These are phyloP conservation scores for Malus fusca DNA, from an alignment of 306 rosid genomes.

Conservation along the genomic window DNA sequence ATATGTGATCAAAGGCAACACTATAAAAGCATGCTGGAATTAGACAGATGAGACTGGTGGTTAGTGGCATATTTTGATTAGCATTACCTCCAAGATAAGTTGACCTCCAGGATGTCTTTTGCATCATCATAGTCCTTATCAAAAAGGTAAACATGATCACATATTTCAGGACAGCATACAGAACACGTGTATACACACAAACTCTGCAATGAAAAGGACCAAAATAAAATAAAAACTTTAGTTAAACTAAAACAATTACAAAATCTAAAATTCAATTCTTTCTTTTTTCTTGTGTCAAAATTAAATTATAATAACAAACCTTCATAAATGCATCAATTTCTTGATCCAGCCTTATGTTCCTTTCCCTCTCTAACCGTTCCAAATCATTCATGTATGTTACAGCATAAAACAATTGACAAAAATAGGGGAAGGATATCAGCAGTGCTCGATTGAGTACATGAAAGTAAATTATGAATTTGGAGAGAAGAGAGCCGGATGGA, in stretches of 20 bases:
- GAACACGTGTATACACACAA: constrained; percentile 59
- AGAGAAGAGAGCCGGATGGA: too few relatives aligned
- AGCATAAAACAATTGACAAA: neutral
- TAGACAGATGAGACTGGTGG: constrained; percentile 12
- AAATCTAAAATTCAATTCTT: too few relatives aligned
- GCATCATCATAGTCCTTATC: too few relatives aligned
- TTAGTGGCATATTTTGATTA: constrained; percentile 11
- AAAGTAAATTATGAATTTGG: too few relatives aligned
- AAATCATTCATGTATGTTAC: constrained; percentile 44
- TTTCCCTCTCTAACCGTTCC: constrained; percentile 43
- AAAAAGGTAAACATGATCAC: too few relatives aligned
- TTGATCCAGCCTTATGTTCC: constrained; percentile 58
- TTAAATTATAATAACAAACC: constrained; percentile 24
- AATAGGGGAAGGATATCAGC: neutral
- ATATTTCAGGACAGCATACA: constrained; percentile 35
- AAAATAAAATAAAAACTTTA: too few relatives aligned
- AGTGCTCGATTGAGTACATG: too few relatives aligned
- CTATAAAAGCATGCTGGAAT: neutral
- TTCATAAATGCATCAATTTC: constrained; percentile 86
- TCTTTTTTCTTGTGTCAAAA: too few relatives aligned
- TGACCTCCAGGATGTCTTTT: too few relatives aligned
- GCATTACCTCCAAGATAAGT: constrained; percentile 61
- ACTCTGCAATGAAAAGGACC: constrained; percentile 26
- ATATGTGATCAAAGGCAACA: neutral
- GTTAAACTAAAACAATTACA: too few relatives aligned